Conservation (phyloP, 2,329 filamentous ascomycete species). For the Hirsutella minnesotensis region DNA sequence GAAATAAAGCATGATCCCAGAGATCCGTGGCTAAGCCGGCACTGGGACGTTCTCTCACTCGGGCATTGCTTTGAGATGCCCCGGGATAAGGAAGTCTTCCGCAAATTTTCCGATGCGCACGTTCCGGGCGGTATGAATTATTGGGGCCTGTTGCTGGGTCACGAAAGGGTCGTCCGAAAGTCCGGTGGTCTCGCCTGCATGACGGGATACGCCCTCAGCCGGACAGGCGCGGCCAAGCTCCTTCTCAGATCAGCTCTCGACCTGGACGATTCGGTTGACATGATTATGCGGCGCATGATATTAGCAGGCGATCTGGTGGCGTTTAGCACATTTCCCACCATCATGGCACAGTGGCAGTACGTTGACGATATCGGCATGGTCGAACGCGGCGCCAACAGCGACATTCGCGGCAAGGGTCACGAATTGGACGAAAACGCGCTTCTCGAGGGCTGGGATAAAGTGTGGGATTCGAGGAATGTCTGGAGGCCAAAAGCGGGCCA, state of each 20-base stretch:
- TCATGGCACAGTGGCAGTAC: constrained; percentile 16
- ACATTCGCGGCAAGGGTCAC: constrained; percentile 6
- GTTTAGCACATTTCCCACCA: constrained; percentile 12
- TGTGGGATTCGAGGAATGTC: neutral
- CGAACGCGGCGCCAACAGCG: constrained; percentile 9
- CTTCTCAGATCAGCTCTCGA: constrained; percentile 6
- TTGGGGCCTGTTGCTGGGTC: constrained; percentile 8
- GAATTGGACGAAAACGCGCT: constrained; percentile 6
- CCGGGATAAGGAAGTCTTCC: neutral
- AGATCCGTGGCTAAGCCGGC: neutral
- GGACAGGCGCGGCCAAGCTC: constrained; percentile 15
- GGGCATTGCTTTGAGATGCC: neutral
- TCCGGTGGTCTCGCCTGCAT: constrained; percentile 13
- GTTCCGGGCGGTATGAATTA: constrained; percentile 8
- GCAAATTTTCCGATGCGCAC: constrained; percentile 8
- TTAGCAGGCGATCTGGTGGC: constrained; percentile 9
- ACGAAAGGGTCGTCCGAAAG: constrained; percentile 12
- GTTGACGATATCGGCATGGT: constrained; percentile 10
- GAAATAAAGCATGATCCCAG: neutral
- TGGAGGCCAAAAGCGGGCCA: neutral
- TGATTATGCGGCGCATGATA: constrained; percentile 13
- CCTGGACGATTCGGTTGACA: constrained; percentile 14
- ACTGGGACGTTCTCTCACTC: constrained; percentile 1
- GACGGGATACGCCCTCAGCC: constrained; percentile 15
- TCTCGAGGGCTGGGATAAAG: neutral